Evolutionary conservation across 306 rosid species (phyloP), one percentile per base, ranked within the genome.

Genomic region (Lagenaria siceraria): DNA sequence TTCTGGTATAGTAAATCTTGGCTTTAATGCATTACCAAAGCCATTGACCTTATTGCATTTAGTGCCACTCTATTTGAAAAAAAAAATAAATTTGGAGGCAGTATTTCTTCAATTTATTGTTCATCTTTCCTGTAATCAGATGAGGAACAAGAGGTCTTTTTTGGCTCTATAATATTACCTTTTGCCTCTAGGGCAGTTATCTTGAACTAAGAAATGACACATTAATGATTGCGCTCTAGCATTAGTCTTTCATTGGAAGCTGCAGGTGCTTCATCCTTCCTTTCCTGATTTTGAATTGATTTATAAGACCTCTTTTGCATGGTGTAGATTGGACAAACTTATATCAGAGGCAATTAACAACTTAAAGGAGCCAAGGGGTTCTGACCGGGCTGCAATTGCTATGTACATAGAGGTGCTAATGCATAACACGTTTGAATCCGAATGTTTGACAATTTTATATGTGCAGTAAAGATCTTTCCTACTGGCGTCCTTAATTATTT

Each of bases 301-400:
- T 60, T 73, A 46, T 76, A 75, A 69, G 48, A 59, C 74, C 72
- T 64, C 33, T 82, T 81, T 80, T 78, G 15, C 62, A 81, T 72
- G 80, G 61, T 87, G 81, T 87, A 93, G 98, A 87, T 84, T 93
- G 93, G 97, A 93, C 86, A 88, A 82, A 83, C 96, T 91, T 77
- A 89, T 93, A 78, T 76, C 78, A 31, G 93, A 88, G 82, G 92
- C 98, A 13, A 85, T 93, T 51, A 64, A 83, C 79, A 93, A 86
- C 80, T 78, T 93, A 88, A 91, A 87, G 92, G 98, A 93, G 85
- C 87, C 90, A 48, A 86, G 86, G 90, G 97, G 97, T 80, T 88
- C 97, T 85, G 93, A 91, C 85, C 85, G 90, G 82, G 92, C 92
- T 80, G 84, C 91, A 69, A 89, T 93, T 86, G 87, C 93, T 78